Evolutionary conservation across 352 stramenopile species (phyloP).

Genomic region (Pythium brassicae): DNA sequence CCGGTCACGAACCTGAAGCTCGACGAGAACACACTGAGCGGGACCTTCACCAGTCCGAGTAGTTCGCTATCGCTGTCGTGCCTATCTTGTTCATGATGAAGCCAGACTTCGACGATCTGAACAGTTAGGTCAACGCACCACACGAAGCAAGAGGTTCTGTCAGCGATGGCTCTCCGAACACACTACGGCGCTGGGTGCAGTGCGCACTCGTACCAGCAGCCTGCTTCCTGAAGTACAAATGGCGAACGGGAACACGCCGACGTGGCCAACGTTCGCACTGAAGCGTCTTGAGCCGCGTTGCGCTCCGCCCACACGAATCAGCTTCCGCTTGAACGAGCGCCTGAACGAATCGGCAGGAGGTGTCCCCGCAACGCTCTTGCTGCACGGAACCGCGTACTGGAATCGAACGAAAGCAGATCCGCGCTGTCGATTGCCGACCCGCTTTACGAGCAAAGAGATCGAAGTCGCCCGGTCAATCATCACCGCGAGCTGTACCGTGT

Average conservation of each 20-base stretch:
- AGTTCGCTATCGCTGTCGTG: slow-evolving; percentile 15
- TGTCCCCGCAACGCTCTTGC: neutral
- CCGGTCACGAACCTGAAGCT: slow-evolving; percentile 21
- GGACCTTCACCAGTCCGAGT: slow-evolving; percentile 32
- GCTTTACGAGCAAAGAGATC: neutral
- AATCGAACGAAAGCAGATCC: slow-evolving; percentile 3
- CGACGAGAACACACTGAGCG: slow-evolving; percentile 15
- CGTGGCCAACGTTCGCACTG: slow-evolving; percentile 7
- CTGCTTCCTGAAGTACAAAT: slow-evolving; percentile 17
- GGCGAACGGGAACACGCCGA: slow-evolving; percentile 26
- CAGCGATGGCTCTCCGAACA: neutral
- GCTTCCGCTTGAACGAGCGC: slow-evolving; percentile 24
- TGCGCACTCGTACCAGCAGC: slow-evolving; percentile 26
- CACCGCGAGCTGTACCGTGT: slow-evolving; percentile 11
- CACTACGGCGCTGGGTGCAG: neutral
- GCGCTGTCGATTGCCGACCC: neutral
- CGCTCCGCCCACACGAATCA: slow-evolving; percentile 11
- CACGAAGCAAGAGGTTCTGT: neutral
- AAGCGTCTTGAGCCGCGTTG: neutral
- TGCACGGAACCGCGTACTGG: slow-evolving; percentile 10
- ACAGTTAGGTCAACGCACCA: neutral
- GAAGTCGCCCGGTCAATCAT: slow-evolving; percentile 8
- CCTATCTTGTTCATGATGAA: slow-evolving; percentile 9
- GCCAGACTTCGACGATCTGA: slow-evolving; percentile 44
- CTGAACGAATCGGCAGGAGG: slow-evolving; percentile 11